Conservation (phyloP, 371 early-diverging fungal genomes). For the Rhizomucor pusillus region DNA sequence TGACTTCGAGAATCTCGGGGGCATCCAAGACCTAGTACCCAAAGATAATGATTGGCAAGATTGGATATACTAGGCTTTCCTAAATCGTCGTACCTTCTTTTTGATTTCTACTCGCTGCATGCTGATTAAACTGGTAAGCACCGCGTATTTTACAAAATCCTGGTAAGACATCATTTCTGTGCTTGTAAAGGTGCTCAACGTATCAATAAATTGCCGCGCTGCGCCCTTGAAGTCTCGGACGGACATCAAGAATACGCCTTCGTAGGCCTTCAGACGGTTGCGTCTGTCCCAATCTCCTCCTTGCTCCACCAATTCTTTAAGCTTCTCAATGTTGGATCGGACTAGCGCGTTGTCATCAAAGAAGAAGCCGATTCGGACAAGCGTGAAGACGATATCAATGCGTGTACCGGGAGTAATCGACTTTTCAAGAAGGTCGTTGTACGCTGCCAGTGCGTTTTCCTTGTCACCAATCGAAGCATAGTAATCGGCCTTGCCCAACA, state of each 20-base stretch:
- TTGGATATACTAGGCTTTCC: too few species aligned
- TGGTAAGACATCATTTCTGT: constrained; percentile 97
- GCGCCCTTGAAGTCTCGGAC: constrained; percentile 96
- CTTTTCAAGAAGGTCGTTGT: constrained; percentile 79
- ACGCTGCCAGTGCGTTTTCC: constrained; percentile 85
- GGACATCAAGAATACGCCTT: constrained; percentile 92
- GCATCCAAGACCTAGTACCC: constrained; percentile 81
- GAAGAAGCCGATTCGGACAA: constrained; percentile 95
- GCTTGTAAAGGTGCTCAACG: constrained; percentile 96
- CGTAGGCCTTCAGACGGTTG: constrained; percentile 98
- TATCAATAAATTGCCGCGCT: constrained; percentile 87
- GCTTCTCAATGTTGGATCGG: constrained; percentile 79
- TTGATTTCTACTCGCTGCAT: constrained; percentile 93
- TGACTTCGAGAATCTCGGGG: constrained; percentile 96
- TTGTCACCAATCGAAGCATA: constrained; percentile 94
- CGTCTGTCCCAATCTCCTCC: constrained; percentile 99
- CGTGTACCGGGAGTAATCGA: constrained; percentile 89
- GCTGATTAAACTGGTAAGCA: constrained; percentile 86
- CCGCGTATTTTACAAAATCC: constrained; percentile 95
- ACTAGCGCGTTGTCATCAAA: constrained; percentile 80
- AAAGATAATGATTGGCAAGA: too few species aligned
- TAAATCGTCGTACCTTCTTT: constrained; percentile 69
- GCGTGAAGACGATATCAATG: constrained; percentile 90
- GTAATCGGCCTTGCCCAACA: constrained; percentile 91
- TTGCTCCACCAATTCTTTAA: constrained; percentile 87